Conservation (phyloP, 2,329 filamentous ascomycete genomes). For the Fusarium scirpi region DNA sequence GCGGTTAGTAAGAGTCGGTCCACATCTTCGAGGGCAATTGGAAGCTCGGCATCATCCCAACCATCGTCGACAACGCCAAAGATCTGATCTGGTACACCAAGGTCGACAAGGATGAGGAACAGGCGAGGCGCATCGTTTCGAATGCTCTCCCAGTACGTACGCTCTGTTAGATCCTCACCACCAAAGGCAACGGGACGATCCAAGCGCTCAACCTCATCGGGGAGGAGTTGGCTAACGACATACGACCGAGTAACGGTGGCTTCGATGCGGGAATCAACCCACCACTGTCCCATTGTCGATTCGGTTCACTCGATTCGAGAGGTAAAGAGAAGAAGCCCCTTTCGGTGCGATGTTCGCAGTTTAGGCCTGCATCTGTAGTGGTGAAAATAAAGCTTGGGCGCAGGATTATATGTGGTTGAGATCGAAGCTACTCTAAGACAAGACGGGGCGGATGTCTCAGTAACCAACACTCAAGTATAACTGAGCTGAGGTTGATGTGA, state of each 20-base stretch:
- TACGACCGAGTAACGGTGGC: slow-evolving; percentile 76
- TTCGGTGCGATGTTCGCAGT: slow-evolving; percentile 17
- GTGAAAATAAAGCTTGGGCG: slow-evolving; percentile 16
- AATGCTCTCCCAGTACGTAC: slow-evolving; percentile 85
- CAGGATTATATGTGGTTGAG: slow-evolving; percentile 13
- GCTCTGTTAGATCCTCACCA: slow-evolving; percentile 72
- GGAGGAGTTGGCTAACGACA: slow-evolving; percentile 72
- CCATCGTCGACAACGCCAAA: slow-evolving; percentile 80
- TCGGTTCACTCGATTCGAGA: slow-evolving; percentile 15
- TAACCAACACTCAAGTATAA: neutral
- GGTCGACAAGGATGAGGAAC: slow-evolving; percentile 77
- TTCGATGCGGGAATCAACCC: slow-evolving; percentile 77
- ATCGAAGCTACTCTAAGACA: slow-evolving; percentile 19
- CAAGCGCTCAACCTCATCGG: slow-evolving; percentile 72
- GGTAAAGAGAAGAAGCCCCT: slow-evolving; percentile 29
- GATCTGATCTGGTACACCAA: slow-evolving; percentile 78
- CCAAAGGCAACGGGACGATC: slow-evolving; percentile 75
- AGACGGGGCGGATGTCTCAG: slow-evolving; percentile 7
- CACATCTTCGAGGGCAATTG: slow-evolving; percentile 74
- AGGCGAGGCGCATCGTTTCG: slow-evolving; percentile 74
- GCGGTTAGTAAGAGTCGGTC: slow-evolving; percentile 71
- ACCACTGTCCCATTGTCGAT: slow-evolving; percentile 67
- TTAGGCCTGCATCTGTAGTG: slow-evolving; percentile 40
- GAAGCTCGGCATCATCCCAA: slow-evolving; percentile 82
- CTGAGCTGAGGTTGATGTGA: neutral